These are phyloP conservation scores for Pseudogymnoascus sp. DNA, from an alignment of 2,329 filamentous ascomycete species.

Conservation along the genomic window DNA sequence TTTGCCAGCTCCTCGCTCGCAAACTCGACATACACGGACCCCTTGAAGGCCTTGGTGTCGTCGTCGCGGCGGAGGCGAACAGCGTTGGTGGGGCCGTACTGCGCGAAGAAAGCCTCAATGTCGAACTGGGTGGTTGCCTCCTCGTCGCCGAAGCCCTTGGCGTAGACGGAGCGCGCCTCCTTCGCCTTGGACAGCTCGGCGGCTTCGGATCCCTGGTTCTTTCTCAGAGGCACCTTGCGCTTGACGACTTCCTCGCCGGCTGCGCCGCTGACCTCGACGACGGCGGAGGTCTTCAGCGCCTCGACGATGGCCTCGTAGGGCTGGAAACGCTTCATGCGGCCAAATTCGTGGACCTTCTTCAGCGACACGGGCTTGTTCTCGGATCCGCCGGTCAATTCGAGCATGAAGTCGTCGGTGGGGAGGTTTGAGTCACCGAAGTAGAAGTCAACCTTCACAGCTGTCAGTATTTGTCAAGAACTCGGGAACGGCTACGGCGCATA, in stretches of 20 bases:
- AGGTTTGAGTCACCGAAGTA: slow-evolving; percentile 93
- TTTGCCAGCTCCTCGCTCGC: slow-evolving; percentile 66
- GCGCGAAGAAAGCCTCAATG: slow-evolving; percentile 82
- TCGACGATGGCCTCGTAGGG: slow-evolving; percentile 75
- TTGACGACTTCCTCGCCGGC: slow-evolving; percentile 63
- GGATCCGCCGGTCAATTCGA: slow-evolving; percentile 65
- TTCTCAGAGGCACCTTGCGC: slow-evolving; percentile 65
- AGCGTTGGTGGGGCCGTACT: slow-evolving; percentile 68
- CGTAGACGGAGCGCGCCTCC: slow-evolving; percentile 69
- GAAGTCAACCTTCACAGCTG: slow-evolving; percentile 65
- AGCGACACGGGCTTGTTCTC: slow-evolving; percentile 76
- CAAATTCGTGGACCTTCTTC: slow-evolving; percentile 73
- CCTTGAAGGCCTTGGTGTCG: slow-evolving; percentile 73
- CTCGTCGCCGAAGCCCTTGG: slow-evolving; percentile 87
- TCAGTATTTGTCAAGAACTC: slow-evolving; percentile 12
- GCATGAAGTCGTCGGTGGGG: slow-evolving; percentile 78
- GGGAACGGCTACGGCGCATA: slow-evolving; percentile 27
- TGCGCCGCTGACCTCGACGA: slow-evolving; percentile 65
- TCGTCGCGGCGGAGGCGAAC: slow-evolving; percentile 76
- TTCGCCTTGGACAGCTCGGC: slow-evolving; percentile 46
- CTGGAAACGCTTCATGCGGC: slow-evolving; percentile 93
- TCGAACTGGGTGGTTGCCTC: slow-evolving; percentile 81
- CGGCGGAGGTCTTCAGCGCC: slow-evolving; percentile 68
- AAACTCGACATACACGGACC: slow-evolving; percentile 94
- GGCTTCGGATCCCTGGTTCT: slow-evolving; percentile 41